Evolutionary conservation across 1,284 basidiomycete genomes (phyloP), one percentile per base, ranked within the genome.

Genomic region (Inonotus obliquus): DNA sequence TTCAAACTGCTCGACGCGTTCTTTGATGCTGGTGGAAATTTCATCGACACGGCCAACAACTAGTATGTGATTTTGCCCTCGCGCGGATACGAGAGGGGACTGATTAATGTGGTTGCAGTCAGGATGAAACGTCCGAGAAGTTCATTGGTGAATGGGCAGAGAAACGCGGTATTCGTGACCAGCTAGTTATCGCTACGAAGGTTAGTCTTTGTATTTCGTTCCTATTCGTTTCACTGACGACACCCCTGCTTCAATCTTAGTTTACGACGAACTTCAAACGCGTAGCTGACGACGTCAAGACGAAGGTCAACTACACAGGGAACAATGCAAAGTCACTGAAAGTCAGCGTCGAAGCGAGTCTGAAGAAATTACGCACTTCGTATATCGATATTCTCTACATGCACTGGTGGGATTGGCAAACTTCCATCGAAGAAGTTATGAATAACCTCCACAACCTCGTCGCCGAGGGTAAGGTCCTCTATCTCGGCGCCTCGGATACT

Each of bases 131-230:
- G 37, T 76, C 73, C 0, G 80, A 81, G 62, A 58, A 66, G 53
- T 74, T 78, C 67, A 71, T 81, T 37, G 80, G 80, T 14, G 78
- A 81, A 65, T 81, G 79, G 80, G 74, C 75, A 61, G 73, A 77
- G 62, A 61, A 68, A 6, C 74, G 75, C 21, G 70, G 70, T 2
- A 79, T 76, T 54, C 73, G 80, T 21, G 79, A 81, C 65, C 75
- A 79, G 61, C 71, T 81, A 27, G 72, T 81, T 10, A 71, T 81
- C 49, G 76, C 80, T 1, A 81, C 79, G 51, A 81, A 81, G 69
- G 76, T 75, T 51, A 13, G 19, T 25, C 39, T 67, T 13, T 11
- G 7, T 7, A 25, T 57, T 2, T 54, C 65, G 72, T 38, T 1
- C 23, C n/a, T n/a, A n/a, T n/a, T n/a, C n/a, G n/a, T n/a, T 39